These are phyloP conservation scores for Podaxis sp. DNA, from an alignment of 768 basidiomycete genomes.

Conservation along the genomic window DNA sequence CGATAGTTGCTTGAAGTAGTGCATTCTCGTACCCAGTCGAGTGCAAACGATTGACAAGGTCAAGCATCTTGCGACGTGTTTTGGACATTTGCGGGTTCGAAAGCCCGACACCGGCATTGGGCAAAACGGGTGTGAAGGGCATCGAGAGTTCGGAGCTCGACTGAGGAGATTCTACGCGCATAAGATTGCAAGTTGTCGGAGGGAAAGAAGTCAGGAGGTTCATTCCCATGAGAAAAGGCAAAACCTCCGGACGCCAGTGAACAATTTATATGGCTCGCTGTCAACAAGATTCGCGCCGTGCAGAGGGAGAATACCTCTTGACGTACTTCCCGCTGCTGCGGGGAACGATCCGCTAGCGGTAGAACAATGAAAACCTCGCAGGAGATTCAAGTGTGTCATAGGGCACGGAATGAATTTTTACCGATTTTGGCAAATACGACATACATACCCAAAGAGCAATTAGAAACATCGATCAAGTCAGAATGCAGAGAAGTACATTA, in stretches of 20 bases:
- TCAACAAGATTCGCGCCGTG: neutral
- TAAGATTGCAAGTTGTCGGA: neutral
- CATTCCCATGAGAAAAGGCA: neutral
- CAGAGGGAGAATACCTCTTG: neutral
- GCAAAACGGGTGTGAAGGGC: neutral
- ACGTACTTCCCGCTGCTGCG: neutral
- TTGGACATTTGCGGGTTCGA: slow-evolving; percentile 33
- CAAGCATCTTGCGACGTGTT: slow-evolving; percentile 41
- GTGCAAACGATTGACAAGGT: slow-evolving; percentile 48
- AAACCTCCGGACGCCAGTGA: neutral
- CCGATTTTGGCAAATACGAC: too few relatives aligned
- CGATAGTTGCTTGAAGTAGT: neutral
- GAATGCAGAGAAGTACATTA: neutral
- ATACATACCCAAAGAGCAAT: neutral
- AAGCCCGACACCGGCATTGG: slow-evolving; percentile 35
- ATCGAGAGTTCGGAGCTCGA: neutral
- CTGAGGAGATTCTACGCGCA: neutral
- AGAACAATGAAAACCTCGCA: neutral
- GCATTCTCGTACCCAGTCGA: slow-evolving; percentile 41
- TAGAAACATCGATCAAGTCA: neutral
- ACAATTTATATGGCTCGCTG: neutral
- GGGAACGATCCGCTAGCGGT: neutral
- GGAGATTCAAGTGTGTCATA: too few relatives aligned
- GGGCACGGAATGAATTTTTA: too few relatives aligned
- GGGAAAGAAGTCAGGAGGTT: neutral